Evolutionary conservation across 2,329 filamentous ascomycete species (phyloP).

Genomic region (Canariomyces notabilis): DNA sequence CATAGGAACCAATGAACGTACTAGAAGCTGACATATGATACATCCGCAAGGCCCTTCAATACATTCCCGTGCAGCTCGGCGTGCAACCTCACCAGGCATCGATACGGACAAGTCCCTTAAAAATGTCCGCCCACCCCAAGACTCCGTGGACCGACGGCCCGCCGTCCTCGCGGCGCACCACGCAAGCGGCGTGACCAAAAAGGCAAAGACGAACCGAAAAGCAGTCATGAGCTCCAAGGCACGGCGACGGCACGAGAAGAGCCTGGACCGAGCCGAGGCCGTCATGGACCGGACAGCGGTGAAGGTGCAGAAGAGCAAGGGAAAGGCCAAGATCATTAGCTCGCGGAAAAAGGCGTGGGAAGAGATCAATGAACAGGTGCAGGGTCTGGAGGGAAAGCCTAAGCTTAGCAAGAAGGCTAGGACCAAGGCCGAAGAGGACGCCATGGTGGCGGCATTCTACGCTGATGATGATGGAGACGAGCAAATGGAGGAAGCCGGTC

Average conservation of each 20-base stretch:
- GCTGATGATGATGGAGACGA: constrained; percentile 30
- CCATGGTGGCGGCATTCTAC: constrained; percentile 19
- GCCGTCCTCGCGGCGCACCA: constrained; percentile 67
- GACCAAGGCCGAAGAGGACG: constrained; percentile 23
- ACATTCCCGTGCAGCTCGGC: constrained; percentile 70
- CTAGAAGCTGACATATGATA: constrained; percentile 4
- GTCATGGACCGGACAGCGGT: constrained; percentile 50
- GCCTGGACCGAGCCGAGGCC: constrained; percentile 54
- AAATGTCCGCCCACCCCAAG: constrained; percentile 46
- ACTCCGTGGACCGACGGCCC: constrained; percentile 48
- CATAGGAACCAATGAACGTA: not conserved
- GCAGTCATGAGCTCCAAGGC: constrained; percentile 51
- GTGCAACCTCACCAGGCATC: constrained; percentile 65
- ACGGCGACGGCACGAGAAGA: constrained; percentile 51
- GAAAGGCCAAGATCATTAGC: constrained; percentile 21
- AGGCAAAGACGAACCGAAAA: constrained; percentile 53
- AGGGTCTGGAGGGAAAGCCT: constrained; percentile 1
- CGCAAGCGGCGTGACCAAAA: constrained; percentile 63
- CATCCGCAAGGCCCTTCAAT: constrained; percentile 50
- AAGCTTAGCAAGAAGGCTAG: constrained; percentile 17
- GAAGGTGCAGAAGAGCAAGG: constrained; percentile 24
- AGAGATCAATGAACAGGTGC: constrained; percentile 22
- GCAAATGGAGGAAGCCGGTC: constrained; percentile 31
- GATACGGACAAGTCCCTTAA: constrained; percentile 68
- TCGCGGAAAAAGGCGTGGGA: constrained; percentile 25